Conservation (phyloP, 805 yeast species). For the Maudiozyma barnettii region DNA sequence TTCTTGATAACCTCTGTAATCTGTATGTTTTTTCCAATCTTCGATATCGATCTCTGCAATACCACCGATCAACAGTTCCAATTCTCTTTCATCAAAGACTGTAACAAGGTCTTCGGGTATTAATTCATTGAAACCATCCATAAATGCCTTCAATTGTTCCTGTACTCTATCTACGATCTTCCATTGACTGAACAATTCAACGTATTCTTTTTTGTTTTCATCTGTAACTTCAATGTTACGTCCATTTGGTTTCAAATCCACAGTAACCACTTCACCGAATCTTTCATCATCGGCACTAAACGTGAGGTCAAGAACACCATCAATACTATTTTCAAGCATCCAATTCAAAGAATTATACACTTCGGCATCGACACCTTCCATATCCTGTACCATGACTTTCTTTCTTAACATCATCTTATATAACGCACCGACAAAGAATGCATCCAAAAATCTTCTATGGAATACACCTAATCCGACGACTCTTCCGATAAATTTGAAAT, state of each 20-base stretch:
- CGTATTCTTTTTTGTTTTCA: slow-evolving; percentile 90
- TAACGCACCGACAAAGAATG: slow-evolving; percentile 95
- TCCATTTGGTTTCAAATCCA: slow-evolving; percentile 87
- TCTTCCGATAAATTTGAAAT: slow-evolving; percentile 96
- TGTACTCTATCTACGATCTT: slow-evolving; percentile 86
- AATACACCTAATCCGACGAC: slow-evolving; percentile 96
- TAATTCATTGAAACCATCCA: slow-evolving; percentile 94
- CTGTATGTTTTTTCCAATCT: slow-evolving; percentile 99
- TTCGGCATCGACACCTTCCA: slow-evolving; percentile 98
- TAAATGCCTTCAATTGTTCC: slow-evolving; percentile 91
- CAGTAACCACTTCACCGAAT: slow-evolving; percentile 84
- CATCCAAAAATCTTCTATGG: slow-evolving; percentile 96
- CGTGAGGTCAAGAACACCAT: slow-evolving; percentile 76
- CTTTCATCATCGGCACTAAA: slow-evolving; percentile 87
- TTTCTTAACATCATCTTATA: slow-evolving; percentile 96
- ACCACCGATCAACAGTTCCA: slow-evolving; percentile 95
- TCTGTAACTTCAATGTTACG: slow-evolving; percentile 84
- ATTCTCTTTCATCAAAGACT: slow-evolving; percentile 95
- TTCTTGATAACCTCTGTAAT: slow-evolving; percentile 95
- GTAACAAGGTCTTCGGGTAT: slow-evolving; percentile 94
- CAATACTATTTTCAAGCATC: slow-evolving; percentile 92
- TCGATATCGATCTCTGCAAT: slow-evolving; percentile 95
- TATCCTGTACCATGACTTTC: slow-evolving; percentile 88
- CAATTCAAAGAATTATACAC: slow-evolving; percentile 90
- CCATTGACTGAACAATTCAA: slow-evolving; percentile 93